Percentiles rank a stretch among this genome's conserved stretches.
These are phyloP conservation scores for Endocladia muricata DNA, from an alignment of 31 red algal genomes.

Conservation along the genomic window DNA sequence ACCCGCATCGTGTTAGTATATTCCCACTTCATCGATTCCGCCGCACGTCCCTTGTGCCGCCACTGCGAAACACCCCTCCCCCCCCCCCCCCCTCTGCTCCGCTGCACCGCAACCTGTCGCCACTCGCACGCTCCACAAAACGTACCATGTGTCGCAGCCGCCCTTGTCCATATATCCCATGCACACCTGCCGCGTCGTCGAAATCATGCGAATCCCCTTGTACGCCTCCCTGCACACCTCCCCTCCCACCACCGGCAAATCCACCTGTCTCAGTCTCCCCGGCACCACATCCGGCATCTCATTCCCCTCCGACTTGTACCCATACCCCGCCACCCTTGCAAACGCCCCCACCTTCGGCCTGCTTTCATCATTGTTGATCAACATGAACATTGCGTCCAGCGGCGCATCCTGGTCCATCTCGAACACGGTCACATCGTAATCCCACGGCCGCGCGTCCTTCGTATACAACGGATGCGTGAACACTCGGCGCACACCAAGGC, in stretches of 20 bases:
- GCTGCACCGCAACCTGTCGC: background rate
- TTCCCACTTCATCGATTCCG: too few relatives aligned
- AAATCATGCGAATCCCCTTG: background rate
- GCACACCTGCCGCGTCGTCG: background rate
- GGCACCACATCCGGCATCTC: background rate
- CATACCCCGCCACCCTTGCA: constrained; percentile 37
- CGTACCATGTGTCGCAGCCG: constrained; percentile 15
- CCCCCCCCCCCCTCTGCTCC: background rate
- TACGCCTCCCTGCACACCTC: background rate
- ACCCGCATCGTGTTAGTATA: too few relatives aligned
- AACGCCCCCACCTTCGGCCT: constrained; percentile 9
- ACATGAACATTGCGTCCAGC: background rate
- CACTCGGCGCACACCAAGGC: background rate
- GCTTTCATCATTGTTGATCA: constrained; percentile 14
- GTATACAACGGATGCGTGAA: constrained; percentile 12
- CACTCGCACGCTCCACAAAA: background rate
- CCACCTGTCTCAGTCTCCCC: background rate
- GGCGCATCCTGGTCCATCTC: background rate
- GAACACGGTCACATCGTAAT: constrained; percentile 36
- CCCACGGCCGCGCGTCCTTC: background rate
- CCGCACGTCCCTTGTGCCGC: too few relatives aligned
- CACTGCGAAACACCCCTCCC: background rate
- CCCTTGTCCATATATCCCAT: background rate
- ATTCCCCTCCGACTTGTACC: background rate
- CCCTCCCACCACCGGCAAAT: background rate